These are phyloP conservation scores for Vanrija pseudolonga DNA, from an alignment of 1,284 basidiomycete genomes.

Conservation along the genomic window DNA sequence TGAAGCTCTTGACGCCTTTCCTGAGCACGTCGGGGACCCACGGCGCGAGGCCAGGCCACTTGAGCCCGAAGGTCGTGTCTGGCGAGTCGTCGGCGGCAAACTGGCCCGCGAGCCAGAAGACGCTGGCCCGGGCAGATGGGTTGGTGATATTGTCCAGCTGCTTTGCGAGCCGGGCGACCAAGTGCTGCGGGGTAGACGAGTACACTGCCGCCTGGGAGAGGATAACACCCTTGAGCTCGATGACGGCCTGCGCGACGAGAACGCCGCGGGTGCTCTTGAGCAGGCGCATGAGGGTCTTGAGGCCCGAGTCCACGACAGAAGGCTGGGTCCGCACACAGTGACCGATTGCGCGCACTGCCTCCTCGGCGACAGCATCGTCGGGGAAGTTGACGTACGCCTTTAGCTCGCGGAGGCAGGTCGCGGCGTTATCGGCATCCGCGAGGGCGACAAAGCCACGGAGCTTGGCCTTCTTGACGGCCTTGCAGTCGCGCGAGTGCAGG, in stretches of 20 bases:
- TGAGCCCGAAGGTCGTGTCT: constrained; percentile 22
- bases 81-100: constrained; percentile 54
- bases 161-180: constrained; percentile 70
- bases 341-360: constrained; percentile 73
- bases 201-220: constrained; percentile 47
- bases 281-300: constrained; percentile 70
- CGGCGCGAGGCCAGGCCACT: constrained; percentile 53
- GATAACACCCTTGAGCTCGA: constrained; percentile 78
- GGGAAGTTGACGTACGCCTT: constrained; percentile 74
- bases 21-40: constrained; percentile 86
- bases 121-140: constrained; percentile 72
- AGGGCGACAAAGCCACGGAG: constrained; percentile 66
- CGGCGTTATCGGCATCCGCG: constrained; percentile 63
- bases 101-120: constrained; percentile 87
- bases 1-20: constrained; percentile 68
- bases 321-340: constrained; percentile 65
- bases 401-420: constrained; percentile 70
- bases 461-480: constrained; percentile 66
- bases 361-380: constrained; percentile 65
- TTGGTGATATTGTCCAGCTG: constrained; percentile 73
- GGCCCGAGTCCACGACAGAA: constrained; percentile 64
- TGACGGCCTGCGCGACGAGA: constrained; percentile 70
- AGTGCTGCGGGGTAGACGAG: constrained; percentile 53
- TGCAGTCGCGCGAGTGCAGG: constrained; percentile 63
- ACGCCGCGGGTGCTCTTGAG: constrained; percentile 64